Evolutionary conservation across 2,329 filamentous ascomycete species (phyloP).

Genomic region (Paraphoma chrysanthemicola): DNA sequence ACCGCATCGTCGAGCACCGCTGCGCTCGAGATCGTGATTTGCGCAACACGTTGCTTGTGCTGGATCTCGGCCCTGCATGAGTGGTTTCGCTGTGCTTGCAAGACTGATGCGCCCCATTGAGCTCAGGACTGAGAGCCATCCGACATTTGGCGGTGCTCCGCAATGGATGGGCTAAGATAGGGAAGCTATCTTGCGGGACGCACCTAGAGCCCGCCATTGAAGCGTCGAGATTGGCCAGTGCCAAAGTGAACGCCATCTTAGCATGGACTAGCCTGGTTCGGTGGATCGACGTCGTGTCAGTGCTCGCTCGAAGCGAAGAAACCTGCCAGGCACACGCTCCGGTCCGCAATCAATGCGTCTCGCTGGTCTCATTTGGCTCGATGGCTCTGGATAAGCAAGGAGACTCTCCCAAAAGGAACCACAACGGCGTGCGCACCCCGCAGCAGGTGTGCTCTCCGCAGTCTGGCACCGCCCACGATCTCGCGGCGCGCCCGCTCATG

Average conservation of each 20-base stretch:
- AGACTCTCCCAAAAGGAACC: constrained; percentile 7
- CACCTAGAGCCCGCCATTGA: constrained; percentile 35
- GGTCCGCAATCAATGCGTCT: constrained; percentile 21
- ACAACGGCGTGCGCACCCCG: constrained; percentile 3
- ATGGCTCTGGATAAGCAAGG: constrained; percentile 20
- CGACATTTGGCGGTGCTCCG: neutral
- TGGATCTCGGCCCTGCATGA: neutral
- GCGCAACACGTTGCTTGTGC: neutral
- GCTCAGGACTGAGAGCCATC: neutral
- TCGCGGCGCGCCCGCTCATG: neutral
- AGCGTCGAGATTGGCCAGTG: constrained; percentile 34
- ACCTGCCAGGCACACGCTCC: constrained; percentile 26
- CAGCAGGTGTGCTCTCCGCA: constrained; percentile 11
- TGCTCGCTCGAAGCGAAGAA: constrained; percentile 28
- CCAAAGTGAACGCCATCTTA: constrained; percentile 22
- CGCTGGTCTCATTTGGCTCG: constrained; percentile 29
- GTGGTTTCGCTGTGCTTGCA: neutral
- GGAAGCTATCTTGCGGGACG: constrained; percentile 37
- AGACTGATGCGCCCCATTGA: neutral
- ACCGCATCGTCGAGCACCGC: neutral
- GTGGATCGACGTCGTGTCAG: constrained; percentile 39
- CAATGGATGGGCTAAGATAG: constrained; percentile 15
- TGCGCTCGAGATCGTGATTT: constrained; percentile 2
- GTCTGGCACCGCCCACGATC: neutral
- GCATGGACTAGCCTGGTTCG: constrained; percentile 21